A percentile compares a stretch with the other conserved stretches of the same genome.
These are phyloP conservation scores for Bassia scoparia DNA, from an alignment of 148 eudicot genomes.

Conservation along the genomic window DNA sequence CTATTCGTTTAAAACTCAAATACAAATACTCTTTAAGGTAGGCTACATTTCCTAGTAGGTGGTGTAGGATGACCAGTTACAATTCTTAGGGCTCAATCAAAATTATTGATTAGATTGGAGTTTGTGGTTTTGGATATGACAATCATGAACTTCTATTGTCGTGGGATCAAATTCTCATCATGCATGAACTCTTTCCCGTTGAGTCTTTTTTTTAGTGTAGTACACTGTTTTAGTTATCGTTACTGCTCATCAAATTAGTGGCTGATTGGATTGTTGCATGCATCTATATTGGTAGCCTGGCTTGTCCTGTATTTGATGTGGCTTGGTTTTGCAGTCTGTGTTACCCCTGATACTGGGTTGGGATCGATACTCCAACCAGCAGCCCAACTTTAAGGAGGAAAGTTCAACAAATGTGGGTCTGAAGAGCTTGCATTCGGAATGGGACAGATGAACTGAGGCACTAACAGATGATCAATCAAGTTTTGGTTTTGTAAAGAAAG, in stretches of 20 bases:
- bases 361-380: conserved; percentile 27
- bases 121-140: no score
- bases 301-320: neutral
- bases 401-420: conserved; percentile 11
- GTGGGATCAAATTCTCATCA: no score
- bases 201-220: no score
- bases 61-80: no score
- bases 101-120: no score
- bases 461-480: neutral
- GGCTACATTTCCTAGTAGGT: no score
- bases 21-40: no score
- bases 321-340: conserved; percentile 33
- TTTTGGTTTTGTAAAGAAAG: neutral
- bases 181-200: no score
- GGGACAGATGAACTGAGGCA: conserved; percentile 25
- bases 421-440: conserved; percentile 19
- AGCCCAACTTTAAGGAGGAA: neutral
- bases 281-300: neutral
- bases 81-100: no score
- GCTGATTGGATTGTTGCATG: neutral
- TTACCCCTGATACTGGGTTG: conserved; percentile 39
- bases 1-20: no score
- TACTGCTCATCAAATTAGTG: neutral
- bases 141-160: no score
- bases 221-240: no score